A percentile compares a stretch with the other conserved stretches of the same genome.
These are phyloP conservation scores for Endoconidiophora polonica DNA, from an alignment of 2,329 filamentous ascomycete genomes.

Conservation along the genomic window DNA sequence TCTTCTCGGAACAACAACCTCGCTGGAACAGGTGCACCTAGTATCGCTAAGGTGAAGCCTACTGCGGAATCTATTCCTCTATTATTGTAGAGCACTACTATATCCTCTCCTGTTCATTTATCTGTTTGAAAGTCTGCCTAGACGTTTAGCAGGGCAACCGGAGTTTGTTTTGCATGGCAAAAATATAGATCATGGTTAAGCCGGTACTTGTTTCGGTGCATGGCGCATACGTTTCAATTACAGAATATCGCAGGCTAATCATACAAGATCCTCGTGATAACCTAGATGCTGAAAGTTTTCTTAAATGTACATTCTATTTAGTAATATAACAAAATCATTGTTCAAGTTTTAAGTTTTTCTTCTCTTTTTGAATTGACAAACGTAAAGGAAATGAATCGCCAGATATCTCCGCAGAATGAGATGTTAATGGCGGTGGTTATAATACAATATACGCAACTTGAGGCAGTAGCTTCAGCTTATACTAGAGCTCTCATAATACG, in stretches of 20 bases:
- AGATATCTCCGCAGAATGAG: conserved; percentile 10
- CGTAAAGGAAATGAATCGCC: conserved; percentile 4
- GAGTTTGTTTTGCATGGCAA: conserved; percentile 1
- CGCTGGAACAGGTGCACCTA: conserved; percentile 11
- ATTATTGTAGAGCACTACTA: background rate
- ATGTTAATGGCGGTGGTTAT: conserved; percentile 10
- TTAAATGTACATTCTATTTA: background rate
- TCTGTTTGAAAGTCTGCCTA: conserved; percentile 5
- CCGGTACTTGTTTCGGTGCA: background rate
- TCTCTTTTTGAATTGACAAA: conserved; percentile 11
- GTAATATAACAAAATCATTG: background rate
- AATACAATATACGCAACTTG: conserved; percentile 10
- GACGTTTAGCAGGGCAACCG: background rate
- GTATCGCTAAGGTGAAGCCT: background rate
- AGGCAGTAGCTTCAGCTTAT: background rate
- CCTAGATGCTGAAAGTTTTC: background rate
- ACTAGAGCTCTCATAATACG: background rate
- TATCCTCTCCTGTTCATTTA: background rate
- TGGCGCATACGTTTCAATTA: no score
- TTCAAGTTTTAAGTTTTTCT: background rate
- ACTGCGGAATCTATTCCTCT: background rate
- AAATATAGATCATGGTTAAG: background rate
- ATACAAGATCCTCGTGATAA: no score
- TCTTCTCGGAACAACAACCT: conserved; percentile 6
- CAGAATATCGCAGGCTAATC: no score